Percentiles rank a stretch among this genome's conserved stretches.
Conservation (phyloP, 139 green algal genomes). For the Micractinium sp. region DNA sequence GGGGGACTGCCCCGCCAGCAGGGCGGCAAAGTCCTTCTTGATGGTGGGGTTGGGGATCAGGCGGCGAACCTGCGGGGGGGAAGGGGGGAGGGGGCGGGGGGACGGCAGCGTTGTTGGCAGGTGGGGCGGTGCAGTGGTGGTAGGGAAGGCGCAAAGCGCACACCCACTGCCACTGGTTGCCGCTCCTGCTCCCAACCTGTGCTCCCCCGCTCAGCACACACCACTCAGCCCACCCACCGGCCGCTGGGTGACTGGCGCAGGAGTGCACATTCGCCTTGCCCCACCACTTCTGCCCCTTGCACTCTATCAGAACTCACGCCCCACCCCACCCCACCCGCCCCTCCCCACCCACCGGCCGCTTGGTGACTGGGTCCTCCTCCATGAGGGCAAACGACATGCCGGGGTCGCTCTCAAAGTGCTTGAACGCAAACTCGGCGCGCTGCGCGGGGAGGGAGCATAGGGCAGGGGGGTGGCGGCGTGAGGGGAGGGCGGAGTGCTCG, state of each 20-base stretch:
- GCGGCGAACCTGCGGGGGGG: constrained; percentile 69
- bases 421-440: constrained; percentile 67
- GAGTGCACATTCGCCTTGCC: too few relatives aligned
- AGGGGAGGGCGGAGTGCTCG: background rate
- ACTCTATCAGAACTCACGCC: background rate
- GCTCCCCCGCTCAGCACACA: too few relatives aligned
- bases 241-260: background rate
- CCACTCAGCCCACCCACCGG: background rate
- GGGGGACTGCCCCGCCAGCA: constrained; percentile 51
- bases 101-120: constrained; percentile 27
- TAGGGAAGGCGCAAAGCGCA: background rate
- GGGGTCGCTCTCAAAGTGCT: constrained; percentile 88
- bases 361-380: constrained; percentile 84
- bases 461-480: background rate
- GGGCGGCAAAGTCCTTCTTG: constrained; percentile 72
- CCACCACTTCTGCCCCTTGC: too few relatives aligned
- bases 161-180: too few relatives aligned
- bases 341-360: constrained; percentile 59
- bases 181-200: too few relatives aligned
- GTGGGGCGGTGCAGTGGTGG: background rate
- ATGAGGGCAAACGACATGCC: constrained; percentile 76
- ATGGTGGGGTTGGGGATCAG: constrained; percentile 78
- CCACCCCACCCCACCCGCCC: background rate
- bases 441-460: constrained; percentile 28
- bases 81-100: background rate